phyloP scores from a whole-genome alignment of 225 moss, liverwort and hornwort genomes.

The Bryum argenteum region DNA sequence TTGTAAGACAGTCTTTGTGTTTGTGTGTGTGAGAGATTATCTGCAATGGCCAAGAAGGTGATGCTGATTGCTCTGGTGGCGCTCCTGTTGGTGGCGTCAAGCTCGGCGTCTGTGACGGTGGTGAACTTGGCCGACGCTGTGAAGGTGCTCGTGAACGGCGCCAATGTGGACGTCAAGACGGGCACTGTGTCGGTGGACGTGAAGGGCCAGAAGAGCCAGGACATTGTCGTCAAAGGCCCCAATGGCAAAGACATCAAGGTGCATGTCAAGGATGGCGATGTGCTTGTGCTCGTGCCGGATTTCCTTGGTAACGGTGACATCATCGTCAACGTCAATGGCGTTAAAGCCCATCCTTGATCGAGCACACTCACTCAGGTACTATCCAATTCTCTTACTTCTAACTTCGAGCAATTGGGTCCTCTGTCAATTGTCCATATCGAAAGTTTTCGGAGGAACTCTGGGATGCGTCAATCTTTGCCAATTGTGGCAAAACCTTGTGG shows the following conservation, averaged over 20 bases:
- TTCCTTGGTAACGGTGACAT: slow-evolving; percentile 31
- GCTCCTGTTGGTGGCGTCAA: slow-evolving; percentile 37
- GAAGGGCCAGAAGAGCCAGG: slow-evolving; percentile 46
- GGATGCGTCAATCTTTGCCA: too few relatives aligned
- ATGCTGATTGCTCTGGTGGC: slow-evolving; percentile 19
- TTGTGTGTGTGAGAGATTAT: background rate
- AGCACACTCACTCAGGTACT: background rate
- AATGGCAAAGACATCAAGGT: slow-evolving; percentile 47
- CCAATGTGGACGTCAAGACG: slow-evolving; percentile 41
- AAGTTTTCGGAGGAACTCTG: too few relatives aligned
- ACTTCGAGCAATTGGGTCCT: too few relatives aligned
- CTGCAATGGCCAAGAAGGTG: slow-evolving; percentile 25
- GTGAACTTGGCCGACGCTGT: slow-evolving; percentile 47
- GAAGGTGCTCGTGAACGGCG: slow-evolving; percentile 51
- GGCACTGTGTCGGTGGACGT: slow-evolving; percentile 49
- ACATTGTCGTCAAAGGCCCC: slow-evolving; percentile 37
- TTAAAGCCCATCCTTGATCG: slow-evolving; percentile 28
- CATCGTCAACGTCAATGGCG: slow-evolving; percentile 48
- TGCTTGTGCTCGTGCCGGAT: slow-evolving; percentile 48
- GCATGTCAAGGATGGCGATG: slow-evolving; percentile 55
- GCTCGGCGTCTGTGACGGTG: slow-evolving; percentile 53
- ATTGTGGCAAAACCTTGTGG: too few relatives aligned
- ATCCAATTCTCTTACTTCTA: background rate
- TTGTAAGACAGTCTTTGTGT: background rate
- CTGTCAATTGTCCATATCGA: too few relatives aligned